Percentiles rank a stretch among this genome's conserved stretches.
These are phyloP conservation scores for Diplosphaera chodatii DNA, from an alignment of 139 green algal species.

Conservation along the genomic window DNA sequence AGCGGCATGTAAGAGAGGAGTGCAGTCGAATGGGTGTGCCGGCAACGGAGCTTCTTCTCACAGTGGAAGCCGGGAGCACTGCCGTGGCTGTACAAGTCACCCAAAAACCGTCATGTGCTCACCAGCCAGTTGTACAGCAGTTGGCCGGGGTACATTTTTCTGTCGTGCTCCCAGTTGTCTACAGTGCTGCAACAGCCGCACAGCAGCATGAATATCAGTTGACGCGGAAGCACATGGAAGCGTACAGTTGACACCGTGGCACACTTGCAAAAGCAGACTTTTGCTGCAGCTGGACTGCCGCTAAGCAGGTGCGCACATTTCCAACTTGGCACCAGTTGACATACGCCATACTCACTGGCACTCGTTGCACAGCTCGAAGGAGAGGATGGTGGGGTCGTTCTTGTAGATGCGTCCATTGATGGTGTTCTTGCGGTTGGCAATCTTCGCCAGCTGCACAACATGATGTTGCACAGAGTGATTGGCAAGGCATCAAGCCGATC, in stretches of 20 bases:
- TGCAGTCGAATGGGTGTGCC: not conserved
- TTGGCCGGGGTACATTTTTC: not conserved
- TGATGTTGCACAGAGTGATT: no score
- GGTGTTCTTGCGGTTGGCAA: conserved; percentile 27
- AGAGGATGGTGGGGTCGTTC: conserved; percentile 34
- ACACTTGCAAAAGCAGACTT: not conserved
- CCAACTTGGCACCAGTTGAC: not conserved
- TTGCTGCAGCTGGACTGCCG: not conserved
- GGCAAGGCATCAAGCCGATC: no score
- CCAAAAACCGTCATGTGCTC: not conserved
- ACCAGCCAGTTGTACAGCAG: not conserved
- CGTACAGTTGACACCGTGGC: not conserved
- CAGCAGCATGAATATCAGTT: no score
- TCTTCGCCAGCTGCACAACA: not conserved
- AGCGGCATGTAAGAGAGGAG: not conserved
- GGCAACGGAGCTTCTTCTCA: not conserved
- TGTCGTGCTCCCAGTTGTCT: not conserved
- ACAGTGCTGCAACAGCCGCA: not conserved
- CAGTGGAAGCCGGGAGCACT: not conserved
- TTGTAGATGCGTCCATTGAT: conserved; percentile 30
- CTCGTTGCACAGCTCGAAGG: conserved; percentile 47
- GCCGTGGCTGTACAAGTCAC: no score
- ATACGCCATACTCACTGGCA: not conserved
- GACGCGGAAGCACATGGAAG: not conserved
- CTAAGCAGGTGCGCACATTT: not conserved